Conservation (phyloP, 768 basidiomycete species). For the Mycena vulgaris region DNA sequence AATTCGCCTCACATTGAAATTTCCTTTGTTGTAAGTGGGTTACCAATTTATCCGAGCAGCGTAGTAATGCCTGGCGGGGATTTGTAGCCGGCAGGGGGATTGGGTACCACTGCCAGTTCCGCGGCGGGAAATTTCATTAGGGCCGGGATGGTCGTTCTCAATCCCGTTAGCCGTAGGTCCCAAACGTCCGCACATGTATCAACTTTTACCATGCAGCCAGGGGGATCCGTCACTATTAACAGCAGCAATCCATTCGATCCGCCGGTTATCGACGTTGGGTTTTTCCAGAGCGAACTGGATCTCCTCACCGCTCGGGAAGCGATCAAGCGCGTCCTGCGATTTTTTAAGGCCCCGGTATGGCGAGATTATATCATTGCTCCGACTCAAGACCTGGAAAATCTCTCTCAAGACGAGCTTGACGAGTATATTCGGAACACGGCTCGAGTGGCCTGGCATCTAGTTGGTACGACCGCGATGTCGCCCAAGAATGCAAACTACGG, state of each 20-base stretch:
- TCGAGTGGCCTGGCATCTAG: background rate
- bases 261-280: conserved; percentile 1
- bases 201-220: background rate
- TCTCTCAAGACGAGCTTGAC: background rate
- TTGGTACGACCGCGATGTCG: background rate
- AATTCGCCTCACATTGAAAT: conserved; percentile 43
- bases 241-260: conserved; percentile 4
- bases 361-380: background rate
- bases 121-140: background rate
- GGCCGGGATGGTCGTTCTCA: background rate
- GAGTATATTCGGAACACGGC: background rate
- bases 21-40: background rate
- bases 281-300: background rate
- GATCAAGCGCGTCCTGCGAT: background rate
- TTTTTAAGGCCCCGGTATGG: background rate
- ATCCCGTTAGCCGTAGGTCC: background rate
- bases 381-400: background rate
- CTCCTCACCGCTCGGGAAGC: background rate
- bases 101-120: background rate
- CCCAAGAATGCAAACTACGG: background rate
- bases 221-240: conserved; percentile 2
- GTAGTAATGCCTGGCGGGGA: too few relatives aligned
- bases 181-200: background rate
- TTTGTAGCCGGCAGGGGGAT: too few relatives aligned
- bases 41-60: background rate